These are phyloP conservation scores for Capsicum rhomboideum DNA, from an alignment of 257 asterid species.

Conservation along the genomic window DNA sequence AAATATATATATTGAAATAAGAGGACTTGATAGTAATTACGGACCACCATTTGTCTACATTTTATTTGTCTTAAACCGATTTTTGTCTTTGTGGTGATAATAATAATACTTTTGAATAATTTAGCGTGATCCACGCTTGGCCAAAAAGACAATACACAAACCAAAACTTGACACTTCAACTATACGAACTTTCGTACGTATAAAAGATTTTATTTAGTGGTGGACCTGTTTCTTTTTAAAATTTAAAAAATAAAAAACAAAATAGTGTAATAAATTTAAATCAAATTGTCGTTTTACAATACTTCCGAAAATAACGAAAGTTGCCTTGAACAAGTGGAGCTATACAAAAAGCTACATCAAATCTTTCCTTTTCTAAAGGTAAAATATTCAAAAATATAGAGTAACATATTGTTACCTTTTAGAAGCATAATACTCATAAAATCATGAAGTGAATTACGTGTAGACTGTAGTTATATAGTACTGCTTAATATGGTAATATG, in stretches of 20 bases:
- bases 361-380: neutral
- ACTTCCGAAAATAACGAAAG: slow-evolving; percentile 1
- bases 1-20: neutral
- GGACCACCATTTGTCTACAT: neutral
- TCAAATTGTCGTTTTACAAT: neutral
- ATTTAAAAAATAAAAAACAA: neutral
- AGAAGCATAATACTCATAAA: neutral
- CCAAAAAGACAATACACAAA: neutral
- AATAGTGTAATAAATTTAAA: too few relatives aligned
- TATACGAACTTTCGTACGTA: neutral
- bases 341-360: neutral
- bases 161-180: neutral
- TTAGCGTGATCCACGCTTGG: neutral
- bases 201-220: neutral
- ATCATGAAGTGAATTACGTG: neutral
- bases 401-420: neutral
- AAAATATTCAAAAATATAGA: neutral
- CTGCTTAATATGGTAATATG: neutral
- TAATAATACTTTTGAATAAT: neutral
- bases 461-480: neutral
- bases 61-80: neutral
- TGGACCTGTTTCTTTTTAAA: neutral
- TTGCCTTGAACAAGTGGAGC: neutral
- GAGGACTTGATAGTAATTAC: neutral
- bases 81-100: neutral